Conservation (phyloP, 352 stramenopile species). For the Phytophthora citrophthora region DNA sequence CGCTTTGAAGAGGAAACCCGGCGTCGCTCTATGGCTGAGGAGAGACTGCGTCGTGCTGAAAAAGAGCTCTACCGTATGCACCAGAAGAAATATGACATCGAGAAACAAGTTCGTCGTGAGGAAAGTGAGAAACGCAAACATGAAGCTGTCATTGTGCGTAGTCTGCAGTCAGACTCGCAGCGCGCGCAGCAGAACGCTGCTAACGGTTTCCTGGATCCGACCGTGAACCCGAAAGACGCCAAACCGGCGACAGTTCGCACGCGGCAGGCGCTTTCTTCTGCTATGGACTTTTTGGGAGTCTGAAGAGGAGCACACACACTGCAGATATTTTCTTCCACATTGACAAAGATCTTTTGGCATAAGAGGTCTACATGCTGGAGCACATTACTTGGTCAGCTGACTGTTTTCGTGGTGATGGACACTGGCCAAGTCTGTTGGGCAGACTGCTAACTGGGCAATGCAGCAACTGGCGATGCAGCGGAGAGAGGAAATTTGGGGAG, state of each 20-base stretch:
- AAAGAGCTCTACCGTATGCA: constrained; percentile 92
- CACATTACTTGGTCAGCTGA: constrained; percentile 11
- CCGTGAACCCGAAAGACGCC: constrained; percentile 81
- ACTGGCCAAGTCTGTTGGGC: constrained; percentile 25
- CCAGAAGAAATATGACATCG: constrained; percentile 92
- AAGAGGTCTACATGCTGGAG: constrained; percentile 4
- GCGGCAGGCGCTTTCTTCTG: constrained; percentile 78
- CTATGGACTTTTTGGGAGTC: constrained; percentile 89
- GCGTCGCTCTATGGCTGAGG: constrained; percentile 73
- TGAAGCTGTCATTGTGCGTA: constrained; percentile 84
- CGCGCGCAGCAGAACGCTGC: constrained; percentile 38
- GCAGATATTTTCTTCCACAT: constrained; percentile 11
- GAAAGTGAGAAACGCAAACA: constrained; percentile 89
- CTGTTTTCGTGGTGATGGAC: constrained; percentile 5
- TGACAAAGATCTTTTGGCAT: constrained; percentile 9
- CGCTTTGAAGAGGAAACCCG: constrained; percentile 80
- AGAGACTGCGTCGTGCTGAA: constrained; percentile 80
- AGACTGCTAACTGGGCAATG: constrained; percentile 20
- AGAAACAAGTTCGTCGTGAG: constrained; percentile 80
- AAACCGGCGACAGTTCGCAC: constrained; percentile 81
- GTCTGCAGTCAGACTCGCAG: constrained; percentile 78
- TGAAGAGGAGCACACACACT: constrained; percentile 32
- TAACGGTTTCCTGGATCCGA: constrained; percentile 64
- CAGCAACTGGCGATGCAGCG: constrained; percentile 18
- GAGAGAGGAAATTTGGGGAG: not conserved